phyloP scores from a whole-genome alignment of 108 stramenopile genomes.

The Cyclotella cryptica region DNA sequence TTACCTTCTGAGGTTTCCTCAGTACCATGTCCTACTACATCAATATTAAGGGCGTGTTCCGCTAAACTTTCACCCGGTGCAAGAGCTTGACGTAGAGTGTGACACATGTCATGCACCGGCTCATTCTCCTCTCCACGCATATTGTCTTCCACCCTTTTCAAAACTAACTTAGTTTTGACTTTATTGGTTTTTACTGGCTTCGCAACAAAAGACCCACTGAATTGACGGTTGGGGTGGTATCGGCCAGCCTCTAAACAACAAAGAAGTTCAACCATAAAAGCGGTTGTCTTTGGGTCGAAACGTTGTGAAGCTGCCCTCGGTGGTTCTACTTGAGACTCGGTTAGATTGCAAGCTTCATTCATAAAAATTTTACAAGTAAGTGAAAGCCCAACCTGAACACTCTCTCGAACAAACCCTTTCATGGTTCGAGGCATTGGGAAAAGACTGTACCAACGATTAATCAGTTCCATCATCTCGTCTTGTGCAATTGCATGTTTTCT shows the following conservation, averaged over 20 bases:
- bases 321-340: background rate
- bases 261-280: background rate
- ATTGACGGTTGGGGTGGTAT: background rate
- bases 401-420: background rate
- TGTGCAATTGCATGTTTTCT: constrained; percentile 2
- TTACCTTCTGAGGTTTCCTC: background rate
- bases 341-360: background rate
- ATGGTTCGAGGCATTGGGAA: background rate
- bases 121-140: background rate
- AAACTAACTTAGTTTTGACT: background rate
- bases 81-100: background rate
- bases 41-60: background rate
- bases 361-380: background rate
- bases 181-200: background rate
- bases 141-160: background rate
- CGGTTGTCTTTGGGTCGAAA: background rate
- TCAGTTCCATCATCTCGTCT: constrained; percentile 18
- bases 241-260: background rate
- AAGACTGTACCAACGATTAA: background rate
- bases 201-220: background rate
- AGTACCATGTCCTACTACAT: background rate
- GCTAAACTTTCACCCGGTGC: background rate
- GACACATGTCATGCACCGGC: background rate
- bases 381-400: background rate
- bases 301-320: background rate